Base-by-base conservation (phyloP, 2,329 filamentous ascomycete species). In the Cytospora piceicola region DNA sequence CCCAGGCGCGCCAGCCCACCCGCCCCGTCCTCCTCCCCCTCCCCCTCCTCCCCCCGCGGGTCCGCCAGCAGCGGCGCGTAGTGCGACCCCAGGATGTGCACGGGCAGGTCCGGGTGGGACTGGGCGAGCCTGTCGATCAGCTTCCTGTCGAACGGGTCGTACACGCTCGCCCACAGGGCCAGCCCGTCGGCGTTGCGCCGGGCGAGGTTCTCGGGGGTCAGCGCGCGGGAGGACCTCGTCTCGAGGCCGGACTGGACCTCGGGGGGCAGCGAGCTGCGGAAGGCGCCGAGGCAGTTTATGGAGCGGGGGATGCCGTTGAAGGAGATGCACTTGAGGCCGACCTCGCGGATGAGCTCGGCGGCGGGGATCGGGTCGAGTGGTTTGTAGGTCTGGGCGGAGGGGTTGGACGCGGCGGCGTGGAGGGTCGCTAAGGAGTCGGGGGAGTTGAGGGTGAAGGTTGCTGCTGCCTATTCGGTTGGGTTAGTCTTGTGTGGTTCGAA, bases 371-470 rank as follows among this genome's bases (percentile, higher is more conserved):
- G 74, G 39, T 70, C 71, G 61, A 72, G 68, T 63, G 17, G 61
- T 4, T 11, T 39, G 58, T 67, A 65, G 68, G 66, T 65, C 61
- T 64, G 68, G 66, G 65, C 36, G 57, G 64, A 53, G 39, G 68
- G 29, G 29, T 69, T 42, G 69, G 80, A 76, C 14, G 84, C 83
- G 36, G 85, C 76, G 63, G 82, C 73, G 77, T 88, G 88, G 15
- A 94, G 83, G 27, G 84, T 77, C 4, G 85, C 78, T 70, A 94
- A 85, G 3, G 91, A 90, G 65, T 91, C 89, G 29, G 92, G 92
- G 1, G 91, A 93, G 80, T 96, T 95, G 81, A 95, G 87, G 0
- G 92, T 95, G 79, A 94, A 91, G 1, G 91, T 93, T 22, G 92
- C 89, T 36, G 92, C 92, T 0, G 92, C 90, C 88, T 92, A 61